A percentile compares a stretch with the other conserved stretches of the same genome.
phyloP scores from a whole-genome alignment of 2,329 filamentous ascomycete genomes.

The Fusarium continuum region DNA sequence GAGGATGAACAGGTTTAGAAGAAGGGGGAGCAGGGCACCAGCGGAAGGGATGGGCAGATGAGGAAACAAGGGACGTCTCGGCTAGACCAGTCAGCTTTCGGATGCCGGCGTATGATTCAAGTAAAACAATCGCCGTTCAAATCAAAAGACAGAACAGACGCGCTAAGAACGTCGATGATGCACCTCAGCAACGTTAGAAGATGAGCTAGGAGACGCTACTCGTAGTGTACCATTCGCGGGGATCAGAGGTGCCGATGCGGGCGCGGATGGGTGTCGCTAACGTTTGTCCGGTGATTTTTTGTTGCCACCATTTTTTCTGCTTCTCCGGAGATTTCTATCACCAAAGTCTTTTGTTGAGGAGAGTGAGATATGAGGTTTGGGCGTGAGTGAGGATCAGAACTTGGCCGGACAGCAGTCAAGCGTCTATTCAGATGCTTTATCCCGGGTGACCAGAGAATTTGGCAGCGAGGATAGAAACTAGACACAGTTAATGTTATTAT shows the following conservation, averaged over 20 bases:
- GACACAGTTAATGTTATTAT: no score
- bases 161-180: conserved; percentile 1
- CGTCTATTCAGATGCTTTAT: no score
- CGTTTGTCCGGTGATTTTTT: neutral
- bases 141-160: neutral
- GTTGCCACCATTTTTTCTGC: neutral
- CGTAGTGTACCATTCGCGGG: neutral
- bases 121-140: neutral
- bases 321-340: neutral
- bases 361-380: no score
- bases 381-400: no score
- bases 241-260: neutral
- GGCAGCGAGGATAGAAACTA: no score
- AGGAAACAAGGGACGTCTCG: conserved; percentile 6
- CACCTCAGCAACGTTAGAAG: neutral
- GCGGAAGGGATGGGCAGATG: neutral
- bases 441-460: no score
- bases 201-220: no score
- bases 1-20: conserved; percentile 10
- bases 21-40: no score
- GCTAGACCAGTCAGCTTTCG: neutral
- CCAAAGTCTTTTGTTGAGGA: no score
- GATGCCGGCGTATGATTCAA: neutral
- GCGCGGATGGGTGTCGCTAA: neutral
- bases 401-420: no score